A percentile compares a stretch with the other conserved stretches of the same genome.
These are phyloP conservation scores for Colletotrichum scovillei DNA, from an alignment of 2,329 filamentous ascomycete species.

Conservation along the genomic window DNA sequence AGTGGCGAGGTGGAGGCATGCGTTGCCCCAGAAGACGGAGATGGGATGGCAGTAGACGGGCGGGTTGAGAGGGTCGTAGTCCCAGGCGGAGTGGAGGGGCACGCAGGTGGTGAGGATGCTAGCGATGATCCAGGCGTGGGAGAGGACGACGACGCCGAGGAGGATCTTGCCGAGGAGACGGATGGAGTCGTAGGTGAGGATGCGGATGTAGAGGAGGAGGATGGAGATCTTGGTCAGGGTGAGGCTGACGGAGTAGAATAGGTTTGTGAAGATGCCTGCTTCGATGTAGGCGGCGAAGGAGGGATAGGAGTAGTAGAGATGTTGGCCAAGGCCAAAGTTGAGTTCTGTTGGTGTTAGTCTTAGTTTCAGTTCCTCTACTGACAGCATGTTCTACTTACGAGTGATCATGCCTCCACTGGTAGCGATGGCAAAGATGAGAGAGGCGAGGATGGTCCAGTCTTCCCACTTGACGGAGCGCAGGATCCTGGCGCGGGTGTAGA, in stretches of 20 bases:
- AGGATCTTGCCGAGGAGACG: constrained; percentile 41
- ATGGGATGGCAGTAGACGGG: constrained; percentile 32
- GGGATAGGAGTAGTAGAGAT: constrained; percentile 16
- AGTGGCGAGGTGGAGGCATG: constrained; percentile 39
- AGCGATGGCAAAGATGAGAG: constrained; percentile 40
- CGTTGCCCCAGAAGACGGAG: constrained; percentile 41
- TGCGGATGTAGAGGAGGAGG: constrained; percentile 40
- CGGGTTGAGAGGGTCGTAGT: constrained; percentile 16
- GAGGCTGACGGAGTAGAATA: constrained; percentile 37
- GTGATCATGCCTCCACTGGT: constrained; percentile 34
- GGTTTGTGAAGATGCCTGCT: constrained; percentile 27
- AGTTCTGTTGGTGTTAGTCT: constrained; percentile 26
- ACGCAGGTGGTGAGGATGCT: constrained; percentile 39
- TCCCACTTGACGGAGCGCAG: constrained; percentile 47
- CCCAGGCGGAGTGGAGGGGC: constrained; percentile 37
- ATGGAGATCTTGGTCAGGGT: constrained; percentile 39
- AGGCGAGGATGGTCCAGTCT: constrained; percentile 48
- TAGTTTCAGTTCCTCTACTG: too few species aligned
- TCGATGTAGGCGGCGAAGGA: constrained; percentile 24
- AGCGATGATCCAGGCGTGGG: constrained; percentile 39
- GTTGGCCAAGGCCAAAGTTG: constrained; percentile 27
- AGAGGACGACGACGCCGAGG: constrained; percentile 34
- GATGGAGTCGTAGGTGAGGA: constrained; percentile 39
- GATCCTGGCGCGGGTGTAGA: constrained; percentile 47
- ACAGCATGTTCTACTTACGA: constrained; percentile 2